Conservation (phyloP, 2,329 filamentous ascomycete species). For the Botrytis elliptica region DNA sequence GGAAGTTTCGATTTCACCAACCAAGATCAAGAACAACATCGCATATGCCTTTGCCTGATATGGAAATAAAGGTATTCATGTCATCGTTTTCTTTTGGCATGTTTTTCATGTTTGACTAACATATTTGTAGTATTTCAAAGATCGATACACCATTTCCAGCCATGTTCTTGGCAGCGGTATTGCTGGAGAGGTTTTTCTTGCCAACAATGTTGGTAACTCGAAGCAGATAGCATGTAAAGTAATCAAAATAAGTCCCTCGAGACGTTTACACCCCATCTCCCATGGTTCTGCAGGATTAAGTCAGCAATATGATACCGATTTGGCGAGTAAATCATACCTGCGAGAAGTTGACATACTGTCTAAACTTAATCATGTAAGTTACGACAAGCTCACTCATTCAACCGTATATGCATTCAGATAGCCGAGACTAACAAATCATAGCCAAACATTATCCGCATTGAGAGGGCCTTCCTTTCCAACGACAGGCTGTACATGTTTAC, state of each 20-base stretch:
- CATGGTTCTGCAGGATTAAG: not conserved
- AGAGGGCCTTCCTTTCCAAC: conserved; percentile 50
- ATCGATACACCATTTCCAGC: conserved; percentile 49
- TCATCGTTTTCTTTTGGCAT: not conserved
- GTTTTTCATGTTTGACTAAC: conserved; percentile 4
- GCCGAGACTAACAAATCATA: conserved; percentile 33
- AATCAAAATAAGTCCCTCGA: conserved; percentile 47
- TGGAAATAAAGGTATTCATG: conserved; percentile 40
- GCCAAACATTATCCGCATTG: conserved; percentile 55
- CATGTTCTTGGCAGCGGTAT: conserved; percentile 54
- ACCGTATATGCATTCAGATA: not conserved
- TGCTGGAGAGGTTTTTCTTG: conserved; percentile 54
- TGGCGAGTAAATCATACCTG: conserved; percentile 42
- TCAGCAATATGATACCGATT: conserved; percentile 23
- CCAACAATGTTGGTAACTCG: conserved; percentile 50
- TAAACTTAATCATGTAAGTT: conserved; percentile 53
- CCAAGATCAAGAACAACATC: conserved; percentile 18
- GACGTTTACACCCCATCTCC: not conserved
- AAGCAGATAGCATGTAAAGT: conserved; percentile 70
- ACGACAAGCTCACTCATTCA: not conserved
- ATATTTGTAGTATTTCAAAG: conserved; percentile 44
- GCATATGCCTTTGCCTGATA: conserved; percentile 36
- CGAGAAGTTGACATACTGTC: conserved; percentile 54
- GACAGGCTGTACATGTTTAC: conserved; percentile 56
- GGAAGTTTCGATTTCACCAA: conserved; percentile 42